Percentiles rank a stretch among this genome's conserved stretches.
phyloP scores from a whole-genome alignment of 768 basidiomycete species.

The Fomitopsis serialis region DNA sequence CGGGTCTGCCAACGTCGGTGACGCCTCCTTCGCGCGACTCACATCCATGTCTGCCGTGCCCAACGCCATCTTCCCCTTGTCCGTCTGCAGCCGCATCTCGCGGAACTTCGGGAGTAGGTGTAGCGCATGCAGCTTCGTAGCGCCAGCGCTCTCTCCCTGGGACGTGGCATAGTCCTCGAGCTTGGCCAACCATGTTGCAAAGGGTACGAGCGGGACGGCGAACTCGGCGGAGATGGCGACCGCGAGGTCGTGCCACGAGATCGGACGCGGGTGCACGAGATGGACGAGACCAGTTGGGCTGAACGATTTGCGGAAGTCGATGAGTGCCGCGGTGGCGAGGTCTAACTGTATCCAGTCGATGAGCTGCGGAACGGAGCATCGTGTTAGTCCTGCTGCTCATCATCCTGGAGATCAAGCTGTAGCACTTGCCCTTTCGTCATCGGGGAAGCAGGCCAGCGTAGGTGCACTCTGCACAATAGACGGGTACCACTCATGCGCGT shows the following conservation, averaged over 20 bases:
- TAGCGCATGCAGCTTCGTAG: neutral
- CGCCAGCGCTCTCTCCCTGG: neutral
- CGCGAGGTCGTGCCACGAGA: slow-evolving; percentile 22
- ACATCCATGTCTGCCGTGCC: neutral
- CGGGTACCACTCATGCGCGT: slow-evolving; percentile 40
- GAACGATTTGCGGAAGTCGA: slow-evolving; percentile 20
- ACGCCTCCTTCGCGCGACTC: neutral
- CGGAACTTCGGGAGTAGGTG: neutral
- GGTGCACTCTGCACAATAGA: slow-evolving; percentile 23
- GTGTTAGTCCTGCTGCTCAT: neutral
- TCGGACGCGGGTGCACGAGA: slow-evolving; percentile 33
- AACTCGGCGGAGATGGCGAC: slow-evolving; percentile 12
- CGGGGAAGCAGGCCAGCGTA: slow-evolving; percentile 18
- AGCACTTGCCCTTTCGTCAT: slow-evolving; percentile 26
- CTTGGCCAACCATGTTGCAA: slow-evolving; percentile 20
- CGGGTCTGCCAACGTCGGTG: neutral
- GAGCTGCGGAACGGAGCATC: slow-evolving; percentile 15
- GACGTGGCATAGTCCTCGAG: neutral
- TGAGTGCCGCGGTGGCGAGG: slow-evolving; percentile 28
- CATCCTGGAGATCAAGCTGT: neutral
- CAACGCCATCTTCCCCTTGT: neutral
- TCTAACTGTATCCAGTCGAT: slow-evolving; percentile 42
- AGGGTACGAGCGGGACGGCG: slow-evolving; percentile 20
- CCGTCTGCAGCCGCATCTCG: neutral
- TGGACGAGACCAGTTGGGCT: slow-evolving; percentile 22